These are phyloP conservation scores for Ogataea trehalophila DNA, from an alignment of 805 yeast species.

Conservation along the genomic window DNA sequence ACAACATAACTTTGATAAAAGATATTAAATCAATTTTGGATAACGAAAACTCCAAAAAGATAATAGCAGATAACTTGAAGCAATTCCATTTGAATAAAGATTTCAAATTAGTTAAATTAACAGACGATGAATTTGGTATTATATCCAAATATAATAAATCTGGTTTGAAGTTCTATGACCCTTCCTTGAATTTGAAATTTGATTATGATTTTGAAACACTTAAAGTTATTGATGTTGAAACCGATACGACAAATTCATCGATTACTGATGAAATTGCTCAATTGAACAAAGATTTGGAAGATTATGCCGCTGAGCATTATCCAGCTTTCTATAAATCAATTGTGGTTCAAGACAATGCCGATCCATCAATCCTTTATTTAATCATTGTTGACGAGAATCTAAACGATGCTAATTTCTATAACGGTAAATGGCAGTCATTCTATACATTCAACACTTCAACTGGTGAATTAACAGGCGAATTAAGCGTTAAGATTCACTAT, in stretches of 20 bases:
- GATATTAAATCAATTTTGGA: conserved; percentile 27
- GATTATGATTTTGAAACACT: conserved; percentile 52
- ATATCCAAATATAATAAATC: conserved; percentile 45
- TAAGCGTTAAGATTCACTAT: conserved; percentile 77
- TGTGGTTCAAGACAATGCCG: conserved; percentile 35
- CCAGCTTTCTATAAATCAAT: conserved; percentile 50
- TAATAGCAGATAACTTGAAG: conserved; percentile 23
- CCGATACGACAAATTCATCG: not conserved
- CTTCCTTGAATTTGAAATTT: conserved; percentile 41
- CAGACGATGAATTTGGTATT: conserved; percentile 28
- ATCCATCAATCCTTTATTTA: conserved; percentile 33
- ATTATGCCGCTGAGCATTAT: conserved; percentile 61
- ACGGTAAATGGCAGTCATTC: conserved; percentile 80
- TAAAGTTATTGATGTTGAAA: conserved; percentile 50
- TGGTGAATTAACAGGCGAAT: conserved; percentile 43
- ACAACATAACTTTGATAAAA: conserved; percentile 30
- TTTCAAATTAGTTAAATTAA: conserved; percentile 28
- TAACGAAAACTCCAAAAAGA: conserved; percentile 21
- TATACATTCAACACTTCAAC: conserved; percentile 41
- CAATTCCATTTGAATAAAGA: conserved; percentile 26
- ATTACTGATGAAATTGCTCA: conserved; percentile 2
- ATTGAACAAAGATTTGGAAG: conserved; percentile 30
- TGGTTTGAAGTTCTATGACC: conserved; percentile 55
- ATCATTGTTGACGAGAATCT: conserved; percentile 67
- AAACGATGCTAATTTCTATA: conserved; percentile 76